Conservation (phyloP, 306 rosid species). For the Sindora glabra region DNA sequence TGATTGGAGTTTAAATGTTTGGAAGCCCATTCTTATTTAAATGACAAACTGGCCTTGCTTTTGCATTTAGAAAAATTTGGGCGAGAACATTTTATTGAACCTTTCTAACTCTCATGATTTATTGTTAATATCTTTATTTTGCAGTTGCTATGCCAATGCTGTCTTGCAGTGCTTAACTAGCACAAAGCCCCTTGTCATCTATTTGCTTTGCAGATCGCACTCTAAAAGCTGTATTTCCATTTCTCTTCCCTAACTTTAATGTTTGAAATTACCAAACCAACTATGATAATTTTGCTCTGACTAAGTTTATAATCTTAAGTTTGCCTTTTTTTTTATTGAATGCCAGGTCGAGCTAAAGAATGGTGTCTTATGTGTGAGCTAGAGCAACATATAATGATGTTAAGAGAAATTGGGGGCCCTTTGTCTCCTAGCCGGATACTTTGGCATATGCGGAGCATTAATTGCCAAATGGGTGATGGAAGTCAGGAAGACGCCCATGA, state of each 20-base stretch:
- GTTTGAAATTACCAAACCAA: background rate
- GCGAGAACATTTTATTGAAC: no score
- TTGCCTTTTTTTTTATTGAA: slow-evolving; percentile 8
- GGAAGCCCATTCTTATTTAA: no score
- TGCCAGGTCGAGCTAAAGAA: slow-evolving; percentile 62
- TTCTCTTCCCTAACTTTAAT: slow-evolving; percentile 11
- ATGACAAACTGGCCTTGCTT: no score
- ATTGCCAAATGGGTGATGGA: slow-evolving; percentile 78
- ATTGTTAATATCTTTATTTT: slow-evolving; percentile 11
- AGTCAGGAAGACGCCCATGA: slow-evolving; percentile 91
- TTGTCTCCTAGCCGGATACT: slow-evolving; percentile 68
- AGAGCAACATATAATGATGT: slow-evolving; percentile 65
- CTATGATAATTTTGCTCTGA: slow-evolving; percentile 5
- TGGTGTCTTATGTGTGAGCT: slow-evolving; percentile 91
- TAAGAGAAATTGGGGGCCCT: slow-evolving; percentile 64
- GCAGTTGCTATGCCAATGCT: slow-evolving; percentile 91
- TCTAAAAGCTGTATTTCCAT: slow-evolving; percentile 55
- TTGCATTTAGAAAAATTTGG: no score
- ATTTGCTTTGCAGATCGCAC: slow-evolving; percentile 60
- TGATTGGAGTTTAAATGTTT: no score
- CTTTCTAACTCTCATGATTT: no score
- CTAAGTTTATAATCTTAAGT: background rate
- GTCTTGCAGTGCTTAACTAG: slow-evolving; percentile 87
- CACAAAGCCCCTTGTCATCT: slow-evolving; percentile 69
- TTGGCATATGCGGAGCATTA: slow-evolving; percentile 70